Evolutionary conservation across 2,329 filamentous ascomycete genomes (phyloP), one percentile per base, ranked within the genome.

Genomic region (Macrophomina pseudophaseolina): DNA sequence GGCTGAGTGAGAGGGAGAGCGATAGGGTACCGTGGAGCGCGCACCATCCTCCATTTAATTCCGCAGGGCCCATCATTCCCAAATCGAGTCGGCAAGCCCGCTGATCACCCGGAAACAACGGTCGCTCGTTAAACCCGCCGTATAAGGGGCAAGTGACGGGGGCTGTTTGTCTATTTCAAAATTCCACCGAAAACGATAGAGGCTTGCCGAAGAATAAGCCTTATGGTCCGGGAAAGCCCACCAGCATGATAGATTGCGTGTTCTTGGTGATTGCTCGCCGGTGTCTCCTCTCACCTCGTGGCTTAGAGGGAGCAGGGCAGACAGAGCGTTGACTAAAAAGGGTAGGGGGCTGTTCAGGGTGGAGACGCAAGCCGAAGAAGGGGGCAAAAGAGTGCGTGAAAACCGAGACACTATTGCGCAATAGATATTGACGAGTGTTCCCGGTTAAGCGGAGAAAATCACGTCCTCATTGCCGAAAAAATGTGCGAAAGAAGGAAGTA

Each of bases 21-120:
- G 35, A 38, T 8, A 51, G 12, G 56, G 16, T 40, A 46, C 40
- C 28, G 54, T 38, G n/a, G 38, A n/a, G 4, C 35, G 28, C 38
- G 7, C 23, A 16, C 30, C 38, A 12, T 33, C 32, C 32, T 48
- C 56, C 54, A 35, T 58, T 4, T 58, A 42, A 58, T 48, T 60
- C 56, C 40, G 56, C 56, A 18, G 16, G 38, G 35, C 11, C 16
- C 40, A 16, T 60, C 28, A 14, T 62, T 42, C 42, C 44, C 18
- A 35, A 35, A 38, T 48, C 18, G 30, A 62, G 53, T n/a, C 3
- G 32, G 23, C 56, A 28, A 46, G 11, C 35, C 40, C 32, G 58
- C 58, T 32, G 58, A 62, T 62, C 58, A 62, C 18, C 44, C 58
- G 58, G 58, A 62, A 5, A 62, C 58, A 62, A 51, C 44, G 58